A percentile compares a stretch with the other conserved stretches of the same genome.
Evolutionary conservation across 176 grass and related monocot species (phyloP).

Genomic region (Carex kokanica): DNA sequence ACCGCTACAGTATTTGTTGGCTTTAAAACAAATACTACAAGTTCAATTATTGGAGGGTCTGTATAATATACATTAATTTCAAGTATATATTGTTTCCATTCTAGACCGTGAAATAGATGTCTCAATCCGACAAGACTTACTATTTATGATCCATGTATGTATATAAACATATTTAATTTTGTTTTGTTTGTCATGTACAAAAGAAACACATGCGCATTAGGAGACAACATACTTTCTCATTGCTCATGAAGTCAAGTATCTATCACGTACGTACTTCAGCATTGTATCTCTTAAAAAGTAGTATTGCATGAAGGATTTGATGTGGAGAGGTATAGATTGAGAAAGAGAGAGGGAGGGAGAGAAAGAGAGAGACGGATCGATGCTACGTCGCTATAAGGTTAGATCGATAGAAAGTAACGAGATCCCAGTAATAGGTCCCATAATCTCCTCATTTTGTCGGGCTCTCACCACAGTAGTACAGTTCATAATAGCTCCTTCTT

Average conservation of each 20-base stretch:
- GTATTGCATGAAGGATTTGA: slow-evolving; percentile 25
- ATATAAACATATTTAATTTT: neutral
- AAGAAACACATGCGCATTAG: slow-evolving; percentile 1
- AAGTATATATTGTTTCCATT: neutral
- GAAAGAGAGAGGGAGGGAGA: slow-evolving; percentile 13
- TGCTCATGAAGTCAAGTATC: no score
- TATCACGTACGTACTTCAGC: no score
- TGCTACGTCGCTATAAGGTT: slow-evolving; percentile 90
- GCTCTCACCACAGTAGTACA: neutral
- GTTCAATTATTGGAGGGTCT: neutral
- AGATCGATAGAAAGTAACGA: slow-evolving; percentile 74
- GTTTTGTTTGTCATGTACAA: neutral
- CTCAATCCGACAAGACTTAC: neutral
- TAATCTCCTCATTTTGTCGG: slow-evolving; percentile 27
- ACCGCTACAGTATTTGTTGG: neutral
- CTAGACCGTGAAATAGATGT: neutral
- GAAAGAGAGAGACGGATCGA: slow-evolving; percentile 42
- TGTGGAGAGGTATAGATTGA: neutral
- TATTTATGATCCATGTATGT: neutral
- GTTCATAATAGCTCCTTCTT: neutral
- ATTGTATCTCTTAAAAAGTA: slow-evolving; percentile 23
- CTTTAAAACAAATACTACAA: neutral
- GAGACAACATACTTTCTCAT: neutral
- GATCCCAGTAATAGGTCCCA: slow-evolving; percentile 39
- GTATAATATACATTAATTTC: neutral